phyloP scores from a whole-genome alignment of 345 rosid genomes.

The Bretschneidera sinensis region DNA sequence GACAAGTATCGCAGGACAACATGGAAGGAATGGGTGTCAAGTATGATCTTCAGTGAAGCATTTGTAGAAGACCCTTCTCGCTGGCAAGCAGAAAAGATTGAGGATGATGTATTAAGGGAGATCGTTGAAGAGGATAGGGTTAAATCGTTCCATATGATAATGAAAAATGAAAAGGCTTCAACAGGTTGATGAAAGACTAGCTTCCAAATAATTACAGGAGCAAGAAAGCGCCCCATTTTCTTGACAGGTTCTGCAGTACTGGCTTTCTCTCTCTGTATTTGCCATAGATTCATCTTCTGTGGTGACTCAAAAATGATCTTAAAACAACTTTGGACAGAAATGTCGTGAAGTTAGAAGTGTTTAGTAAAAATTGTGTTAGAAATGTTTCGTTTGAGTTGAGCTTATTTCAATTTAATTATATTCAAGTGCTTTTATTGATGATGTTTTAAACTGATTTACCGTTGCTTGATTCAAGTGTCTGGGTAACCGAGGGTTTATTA shows the following conservation, averaged over 20 bases:
- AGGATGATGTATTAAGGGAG: constrained; percentile 80
- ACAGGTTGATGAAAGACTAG: constrained; percentile 40
- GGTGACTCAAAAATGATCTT: too few species aligned
- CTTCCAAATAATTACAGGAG: not conserved
- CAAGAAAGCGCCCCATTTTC: not conserved
- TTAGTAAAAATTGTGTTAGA: too few species aligned
- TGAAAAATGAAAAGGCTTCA: constrained; percentile 96
- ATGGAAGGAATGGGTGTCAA: constrained; percentile 97
- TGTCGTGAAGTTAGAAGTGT: too few species aligned
- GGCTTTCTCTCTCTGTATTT: too few species aligned
- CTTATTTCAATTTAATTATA: too few species aligned
- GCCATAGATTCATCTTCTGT: too few species aligned
- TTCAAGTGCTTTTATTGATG: too few species aligned
- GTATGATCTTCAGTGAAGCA: constrained; percentile 93
- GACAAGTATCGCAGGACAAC: constrained; percentile 88
- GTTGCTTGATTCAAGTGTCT: too few species aligned
- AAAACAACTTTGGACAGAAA: too few species aligned
- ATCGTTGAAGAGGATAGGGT: constrained; percentile 76
- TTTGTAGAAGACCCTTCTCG: constrained; percentile 86
- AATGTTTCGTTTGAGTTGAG: too few species aligned
- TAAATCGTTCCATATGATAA: constrained; percentile 90
- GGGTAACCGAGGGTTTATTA: too few species aligned
- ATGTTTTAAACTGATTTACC: too few species aligned
- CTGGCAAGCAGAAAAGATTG: constrained; percentile 91
- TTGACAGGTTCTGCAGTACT: not conserved